Percentiles rank a stretch among this genome's conserved stretches.
Evolutionary conservation across 2,329 filamentous ascomycete genomes (phyloP).

Genomic region (Aphanocladium album): DNA sequence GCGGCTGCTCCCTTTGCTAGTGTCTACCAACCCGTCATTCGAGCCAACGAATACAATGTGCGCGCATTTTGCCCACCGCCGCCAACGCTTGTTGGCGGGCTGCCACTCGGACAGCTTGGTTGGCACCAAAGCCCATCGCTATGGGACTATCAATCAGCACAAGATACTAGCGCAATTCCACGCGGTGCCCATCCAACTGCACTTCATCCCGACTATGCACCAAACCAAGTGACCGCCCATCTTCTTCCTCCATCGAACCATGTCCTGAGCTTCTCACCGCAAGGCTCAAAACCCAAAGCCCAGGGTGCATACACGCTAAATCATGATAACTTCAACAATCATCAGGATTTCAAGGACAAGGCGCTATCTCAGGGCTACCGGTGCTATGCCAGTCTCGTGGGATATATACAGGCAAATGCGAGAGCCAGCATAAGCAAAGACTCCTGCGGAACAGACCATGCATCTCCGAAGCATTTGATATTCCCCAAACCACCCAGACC

Average conservation of each 20-base stretch:
- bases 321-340: conserved; percentile 8
- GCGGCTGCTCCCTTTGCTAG: background rate
- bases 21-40: conserved; percentile 28
- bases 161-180: background rate
- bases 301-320: background rate
- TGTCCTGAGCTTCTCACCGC: background rate
- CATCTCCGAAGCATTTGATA: conserved; percentile 45
- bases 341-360: conserved; percentile 58
- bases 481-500: conserved; percentile 42
- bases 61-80: conserved; percentile 34
- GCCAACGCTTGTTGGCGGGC: conserved; percentile 24
- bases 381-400: conserved; percentile 66
- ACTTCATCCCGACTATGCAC: background rate
- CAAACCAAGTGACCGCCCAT: background rate
- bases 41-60: conserved; percentile 33
- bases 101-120: conserved; percentile 26
- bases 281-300: background rate
- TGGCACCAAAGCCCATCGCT: conserved; percentile 17
- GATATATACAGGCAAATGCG: conserved; percentile 57
- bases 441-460: conserved; percentile 30
- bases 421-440: conserved; percentile 38
- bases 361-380: conserved; percentile 65
- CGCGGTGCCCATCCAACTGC: background rate
- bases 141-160: conserved; percentile 5
- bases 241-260: background rate